Conservation (phyloP, 2,329 filamentous ascomycete genomes). For the Colletotrichum tabaci region DNA sequence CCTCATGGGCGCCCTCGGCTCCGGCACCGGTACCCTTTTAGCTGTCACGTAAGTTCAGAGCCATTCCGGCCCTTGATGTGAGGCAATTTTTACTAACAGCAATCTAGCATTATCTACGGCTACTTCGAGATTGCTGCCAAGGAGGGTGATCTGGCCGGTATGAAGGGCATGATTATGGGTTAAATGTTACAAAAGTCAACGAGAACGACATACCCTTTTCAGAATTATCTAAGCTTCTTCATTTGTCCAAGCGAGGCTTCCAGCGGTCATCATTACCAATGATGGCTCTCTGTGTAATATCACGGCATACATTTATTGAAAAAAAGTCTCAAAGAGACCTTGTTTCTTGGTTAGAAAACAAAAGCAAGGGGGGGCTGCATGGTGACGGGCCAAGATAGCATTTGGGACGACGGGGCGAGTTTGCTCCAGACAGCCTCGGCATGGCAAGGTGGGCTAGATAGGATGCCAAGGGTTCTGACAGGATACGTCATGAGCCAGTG, state of each 20-base stretch:
- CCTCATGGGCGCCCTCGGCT: slow-evolving; percentile 94
- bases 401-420: slow-evolving; percentile 16
- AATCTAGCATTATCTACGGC: slow-evolving; percentile 93
- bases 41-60: slow-evolving; percentile 89
- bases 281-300: slow-evolving; percentile 41
- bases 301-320: slow-evolving; percentile 39
- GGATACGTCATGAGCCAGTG: not conserved
- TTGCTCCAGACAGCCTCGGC: not conserved
- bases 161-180: slow-evolving; percentile 82
- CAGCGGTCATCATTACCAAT: slow-evolving; percentile 15
- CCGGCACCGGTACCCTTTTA: slow-evolving; percentile 96
- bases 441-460: not conserved
- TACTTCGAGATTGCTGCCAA: slow-evolving; percentile 99
- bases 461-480: not conserved
- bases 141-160: slow-evolving; percentile 92
- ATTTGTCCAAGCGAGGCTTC: slow-evolving; percentile 40
- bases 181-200: slow-evolving; percentile 55
- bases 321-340: slow-evolving; percentile 35
- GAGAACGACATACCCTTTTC: slow-evolving; percentile 34
- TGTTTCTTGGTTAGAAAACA: slow-evolving; percentile 24
- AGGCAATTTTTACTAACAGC: slow-evolving; percentile 51
- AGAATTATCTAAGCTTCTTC: slow-evolving; percentile 40
- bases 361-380: slow-evolving; percentile 38
- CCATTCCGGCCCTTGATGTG: not conserved
- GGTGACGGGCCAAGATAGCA: slow-evolving; percentile 31